phyloP scores from a whole-genome alignment of 345 rosid genomes.

The Populus ilicifolia region DNA sequence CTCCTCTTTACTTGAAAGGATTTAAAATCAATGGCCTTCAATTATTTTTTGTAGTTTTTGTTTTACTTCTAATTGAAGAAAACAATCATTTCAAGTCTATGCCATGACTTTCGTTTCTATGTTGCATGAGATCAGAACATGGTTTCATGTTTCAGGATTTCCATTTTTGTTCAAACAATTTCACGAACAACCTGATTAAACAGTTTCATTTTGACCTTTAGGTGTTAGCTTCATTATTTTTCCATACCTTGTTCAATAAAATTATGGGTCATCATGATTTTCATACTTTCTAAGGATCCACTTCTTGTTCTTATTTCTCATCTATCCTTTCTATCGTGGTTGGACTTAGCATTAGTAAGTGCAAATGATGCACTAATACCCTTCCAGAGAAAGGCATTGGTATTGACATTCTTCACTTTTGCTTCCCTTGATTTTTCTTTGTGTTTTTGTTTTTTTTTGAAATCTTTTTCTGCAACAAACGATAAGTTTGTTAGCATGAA shows the following conservation, averaged over 20 bases:
- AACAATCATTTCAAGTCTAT: background rate
- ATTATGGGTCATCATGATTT: background rate
- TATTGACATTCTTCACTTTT: background rate
- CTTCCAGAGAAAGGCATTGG: background rate
- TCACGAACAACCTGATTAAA: background rate
- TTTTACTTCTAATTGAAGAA: slow-evolving; percentile 3
- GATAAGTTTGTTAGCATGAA: background rate
- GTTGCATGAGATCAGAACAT: slow-evolving; percentile 1
- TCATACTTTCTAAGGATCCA: background rate
- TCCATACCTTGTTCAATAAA: background rate
- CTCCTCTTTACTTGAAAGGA: slow-evolving; percentile 29
- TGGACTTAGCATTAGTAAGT: background rate
- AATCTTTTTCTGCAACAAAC: background rate
- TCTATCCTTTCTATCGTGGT: background rate
- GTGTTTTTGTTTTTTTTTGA: background rate
- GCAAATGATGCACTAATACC: background rate
- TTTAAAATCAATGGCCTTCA: slow-evolving; percentile 19
- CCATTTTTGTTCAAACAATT: background rate
- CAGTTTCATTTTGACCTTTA: background rate
- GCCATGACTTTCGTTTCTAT: background rate
- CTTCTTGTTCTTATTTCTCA: background rate
- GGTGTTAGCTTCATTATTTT: background rate
- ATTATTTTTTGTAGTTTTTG: background rate
- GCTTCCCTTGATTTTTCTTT: background rate
- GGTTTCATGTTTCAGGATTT: background rate